Conservation (phyloP, 805 yeast genomes). For the Sugiyamaella americana region DNA sequence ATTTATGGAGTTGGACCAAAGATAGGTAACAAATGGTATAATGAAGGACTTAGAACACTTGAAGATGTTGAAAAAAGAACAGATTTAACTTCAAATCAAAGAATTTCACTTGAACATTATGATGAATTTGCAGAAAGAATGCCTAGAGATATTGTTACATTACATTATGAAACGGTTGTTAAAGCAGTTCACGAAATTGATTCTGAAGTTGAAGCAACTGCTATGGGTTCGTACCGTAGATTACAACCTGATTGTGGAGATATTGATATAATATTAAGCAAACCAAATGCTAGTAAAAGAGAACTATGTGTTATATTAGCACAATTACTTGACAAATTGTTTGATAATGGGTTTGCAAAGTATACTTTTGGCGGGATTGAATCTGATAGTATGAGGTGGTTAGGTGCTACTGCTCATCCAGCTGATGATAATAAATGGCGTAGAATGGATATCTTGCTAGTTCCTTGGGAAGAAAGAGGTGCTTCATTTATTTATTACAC, state of each 20-base stretch:
- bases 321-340: constrained; percentile 25
- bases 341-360: constrained; percentile 34
- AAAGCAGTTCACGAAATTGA: constrained; percentile 31
- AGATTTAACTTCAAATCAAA: constrained; percentile 30
- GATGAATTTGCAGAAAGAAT: constrained; percentile 43
- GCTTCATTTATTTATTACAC: constrained; percentile 48
- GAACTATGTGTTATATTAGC: constrained; percentile 22
- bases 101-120: constrained; percentile 42
- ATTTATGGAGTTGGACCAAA: constrained; percentile 47
- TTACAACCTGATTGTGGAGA: constrained; percentile 46
- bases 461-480: constrained; percentile 42
- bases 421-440: constrained; percentile 35
- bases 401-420: constrained; percentile 28
- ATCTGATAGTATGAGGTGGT: constrained; percentile 27
- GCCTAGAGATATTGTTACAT: constrained; percentile 40
- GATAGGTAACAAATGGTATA: constrained; percentile 38
- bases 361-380: constrained; percentile 26
- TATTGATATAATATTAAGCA: constrained; percentile 46
- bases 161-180: constrained; percentile 36
- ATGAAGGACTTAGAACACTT: constrained; percentile 35
- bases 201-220: constrained; percentile 31
- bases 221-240: constrained; percentile 51
- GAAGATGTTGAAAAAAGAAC: constrained; percentile 34
- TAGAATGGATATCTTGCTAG: constrained; percentile 47
- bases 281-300: constrained; percentile 27